Evolutionary conservation across 768 basidiomycete genomes (phyloP).

Genomic region (Ephemerocybe angulata): DNA sequence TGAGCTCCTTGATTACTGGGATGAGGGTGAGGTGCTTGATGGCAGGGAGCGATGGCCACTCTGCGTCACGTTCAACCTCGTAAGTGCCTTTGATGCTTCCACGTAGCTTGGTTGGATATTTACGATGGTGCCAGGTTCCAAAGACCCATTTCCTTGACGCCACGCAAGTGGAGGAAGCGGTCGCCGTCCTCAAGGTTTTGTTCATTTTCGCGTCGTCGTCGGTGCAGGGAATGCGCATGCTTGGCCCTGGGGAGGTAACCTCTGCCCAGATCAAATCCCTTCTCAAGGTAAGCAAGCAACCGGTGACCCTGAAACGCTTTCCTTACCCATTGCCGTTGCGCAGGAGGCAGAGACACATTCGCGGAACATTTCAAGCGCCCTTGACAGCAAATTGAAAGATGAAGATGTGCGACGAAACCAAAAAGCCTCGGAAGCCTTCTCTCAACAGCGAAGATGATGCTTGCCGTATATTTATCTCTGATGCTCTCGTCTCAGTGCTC

Average conservation of each 20-base stretch:
- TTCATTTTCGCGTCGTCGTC: constrained; percentile 46
- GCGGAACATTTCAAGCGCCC: constrained; percentile 45
- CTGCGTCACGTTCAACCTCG: constrained; percentile 73
- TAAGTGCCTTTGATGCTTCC: constrained; percentile 44
- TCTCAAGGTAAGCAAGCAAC: constrained; percentile 52
- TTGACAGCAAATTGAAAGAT: constrained; percentile 63
- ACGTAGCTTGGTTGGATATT: too few relatives aligned
- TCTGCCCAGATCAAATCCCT: constrained; percentile 45
- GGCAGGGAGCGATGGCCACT: constrained; percentile 72
- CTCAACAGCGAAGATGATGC: constrained; percentile 14
- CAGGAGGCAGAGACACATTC: constrained; percentile 73
- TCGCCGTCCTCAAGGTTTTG: constrained; percentile 57
- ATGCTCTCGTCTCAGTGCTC: too few relatives aligned
- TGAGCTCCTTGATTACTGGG: constrained; percentile 85
- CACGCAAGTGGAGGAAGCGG: constrained; percentile 64
- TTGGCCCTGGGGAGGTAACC: constrained; percentile 61
- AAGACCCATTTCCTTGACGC: constrained; percentile 69
- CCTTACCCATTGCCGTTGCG: too few relatives aligned
- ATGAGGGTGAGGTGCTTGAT: constrained; percentile 67
- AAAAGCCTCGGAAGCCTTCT: constrained; percentile 57
- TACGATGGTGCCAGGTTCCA: constrained; percentile 55
- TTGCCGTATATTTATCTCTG: not conserved
- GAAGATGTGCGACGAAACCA: constrained; percentile 58
- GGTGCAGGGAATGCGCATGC: constrained; percentile 60
- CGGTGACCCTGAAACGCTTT: too few relatives aligned